Evolutionary conservation across 2,329 filamentous ascomycete species (phyloP), one percentile per base, ranked within the genome.

Genomic region (Aspergillus vadensis): DNA sequence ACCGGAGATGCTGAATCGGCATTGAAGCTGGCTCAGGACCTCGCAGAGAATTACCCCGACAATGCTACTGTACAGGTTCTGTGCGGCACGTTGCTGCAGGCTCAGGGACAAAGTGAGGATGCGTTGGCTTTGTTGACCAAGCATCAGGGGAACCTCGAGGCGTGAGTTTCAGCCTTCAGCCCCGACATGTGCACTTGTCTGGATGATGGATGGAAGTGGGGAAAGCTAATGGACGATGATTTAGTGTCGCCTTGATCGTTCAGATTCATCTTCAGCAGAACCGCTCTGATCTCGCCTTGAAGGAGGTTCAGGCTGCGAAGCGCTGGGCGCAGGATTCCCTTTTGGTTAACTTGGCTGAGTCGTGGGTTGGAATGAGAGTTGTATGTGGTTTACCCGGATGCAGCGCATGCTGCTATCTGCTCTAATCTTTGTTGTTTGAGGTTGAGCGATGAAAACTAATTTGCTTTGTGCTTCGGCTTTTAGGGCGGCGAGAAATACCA

Each of bases 401-500:
- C 41, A 55, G 19, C 19, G 4, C 15, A 36, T 15, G 30, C 30
- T 32, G 30, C 30, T 32, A 12, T 32, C 12, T 32, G 25, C 30
- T 32, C 30, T 32, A 4, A 5, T n/a, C 1, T 14, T 14, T 36
- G 7, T 8, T 30, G 15, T 14, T 25, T 7, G 5, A 15, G 4
- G 10, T 10, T 50, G 8, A 32, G 32, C 30, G 17, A 41, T 19
- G 50, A 21, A 19, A 25, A 12, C 38, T 50, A 30, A 36, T 10
- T 53, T n/a, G 23, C 30, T 55, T 30, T 15, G 25, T 25, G 7
- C 32, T 39, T 27, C 21, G 19, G 12, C 23, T 10, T 39, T 9
- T 36, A 96, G 90, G 94, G 94, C 72, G 93, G 93, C 67, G 92
- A 97, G 69, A 95, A 92, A 76, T 98, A 98, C 79, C 95, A 98